phyloP scores from a whole-genome alignment of 192 early-diverging fungal genomes.

The Entomortierella parvispora region DNA sequence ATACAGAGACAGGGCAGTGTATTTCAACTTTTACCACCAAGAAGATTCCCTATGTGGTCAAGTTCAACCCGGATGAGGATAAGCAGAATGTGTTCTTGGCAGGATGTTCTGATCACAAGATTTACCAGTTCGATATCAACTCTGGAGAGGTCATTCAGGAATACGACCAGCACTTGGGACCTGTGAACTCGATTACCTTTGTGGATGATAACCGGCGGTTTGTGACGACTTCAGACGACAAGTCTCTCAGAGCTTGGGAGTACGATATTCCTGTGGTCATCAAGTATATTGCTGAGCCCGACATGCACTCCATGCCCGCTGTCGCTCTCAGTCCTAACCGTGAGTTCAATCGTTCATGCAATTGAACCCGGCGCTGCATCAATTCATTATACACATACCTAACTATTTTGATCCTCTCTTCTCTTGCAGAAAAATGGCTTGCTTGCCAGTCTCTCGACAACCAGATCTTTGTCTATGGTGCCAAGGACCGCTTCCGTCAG shows the following conservation, averaged over 20 bases:
- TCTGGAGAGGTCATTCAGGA: constrained; percentile 89
- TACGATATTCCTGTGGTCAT: constrained; percentile 98
- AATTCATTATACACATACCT: too few relatives aligned
- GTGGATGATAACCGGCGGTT: constrained; percentile 94
- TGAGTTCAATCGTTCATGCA: too few relatives aligned
- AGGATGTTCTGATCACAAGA: constrained; percentile 94
- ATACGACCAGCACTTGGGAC: constrained; percentile 97
- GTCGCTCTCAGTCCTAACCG: constrained; percentile 89
- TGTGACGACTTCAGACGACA: constrained; percentile 97
- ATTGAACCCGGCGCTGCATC: too few relatives aligned
- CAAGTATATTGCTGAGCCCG: constrained; percentile 95
- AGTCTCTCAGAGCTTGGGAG: constrained; percentile 97
- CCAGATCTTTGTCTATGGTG: constrained; percentile 91
- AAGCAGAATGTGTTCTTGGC: constrained; percentile 91
- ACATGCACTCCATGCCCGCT: constrained; percentile 96
- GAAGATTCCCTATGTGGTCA: constrained; percentile 87
- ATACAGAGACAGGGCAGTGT: constrained; percentile 95
- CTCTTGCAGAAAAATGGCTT: constrained; percentile 84
- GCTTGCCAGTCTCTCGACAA: constrained; percentile 97
- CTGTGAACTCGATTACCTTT: constrained; percentile 97
- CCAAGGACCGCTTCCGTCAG: constrained; percentile 84
- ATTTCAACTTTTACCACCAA: constrained; percentile 79
- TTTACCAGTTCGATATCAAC: constrained; percentile 89
- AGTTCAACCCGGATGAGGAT: constrained; percentile 89
- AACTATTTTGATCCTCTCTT: constrained; percentile 8